Evolutionary conservation across 2,329 filamentous ascomycete species (phyloP).

Genomic region (Colletotrichum sojae): DNA sequence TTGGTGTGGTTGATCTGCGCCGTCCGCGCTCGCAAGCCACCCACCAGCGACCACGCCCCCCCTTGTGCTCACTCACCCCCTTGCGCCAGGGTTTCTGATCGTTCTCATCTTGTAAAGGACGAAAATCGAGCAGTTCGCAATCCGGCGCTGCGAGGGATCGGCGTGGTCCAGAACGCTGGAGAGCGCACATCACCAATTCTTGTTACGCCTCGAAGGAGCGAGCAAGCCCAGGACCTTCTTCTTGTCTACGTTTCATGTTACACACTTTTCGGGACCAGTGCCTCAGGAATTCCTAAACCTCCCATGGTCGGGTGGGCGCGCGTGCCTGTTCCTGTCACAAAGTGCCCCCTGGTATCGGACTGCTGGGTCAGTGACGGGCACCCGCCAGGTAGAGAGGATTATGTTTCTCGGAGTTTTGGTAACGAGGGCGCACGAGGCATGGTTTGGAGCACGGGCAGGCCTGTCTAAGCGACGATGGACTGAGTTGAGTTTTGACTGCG

Average conservation of each 20-base stretch:
- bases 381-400: background rate
- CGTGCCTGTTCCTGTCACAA: slow-evolving; percentile 21
- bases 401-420: background rate
- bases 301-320: background rate
- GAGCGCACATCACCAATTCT: background rate
- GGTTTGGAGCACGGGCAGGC: slow-evolving; percentile 18
- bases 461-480: slow-evolving; percentile 11
- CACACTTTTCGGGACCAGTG: slow-evolving; percentile 20
- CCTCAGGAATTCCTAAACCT: slow-evolving; percentile 4
- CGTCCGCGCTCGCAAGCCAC: background rate
- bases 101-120: slow-evolving; percentile 3
- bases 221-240: background rate
- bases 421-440: background rate
- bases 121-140: slow-evolving; percentile 19
- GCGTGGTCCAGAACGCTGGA: slow-evolving; percentile 19
- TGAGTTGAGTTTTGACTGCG: background rate
- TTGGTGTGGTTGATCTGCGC: background rate
- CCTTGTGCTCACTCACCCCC: background rate
- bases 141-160: slow-evolving; percentile 7
- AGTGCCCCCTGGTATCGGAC: slow-evolving; percentile 16
- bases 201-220: background rate
- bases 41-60: background rate
- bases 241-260: slow-evolving; percentile 29
- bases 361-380: background rate
- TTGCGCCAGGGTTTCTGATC: background rate